phyloP scores from a whole-genome alignment of 2,329 filamentous ascomycete species.

The Lasiodiplodia citricola region DNA sequence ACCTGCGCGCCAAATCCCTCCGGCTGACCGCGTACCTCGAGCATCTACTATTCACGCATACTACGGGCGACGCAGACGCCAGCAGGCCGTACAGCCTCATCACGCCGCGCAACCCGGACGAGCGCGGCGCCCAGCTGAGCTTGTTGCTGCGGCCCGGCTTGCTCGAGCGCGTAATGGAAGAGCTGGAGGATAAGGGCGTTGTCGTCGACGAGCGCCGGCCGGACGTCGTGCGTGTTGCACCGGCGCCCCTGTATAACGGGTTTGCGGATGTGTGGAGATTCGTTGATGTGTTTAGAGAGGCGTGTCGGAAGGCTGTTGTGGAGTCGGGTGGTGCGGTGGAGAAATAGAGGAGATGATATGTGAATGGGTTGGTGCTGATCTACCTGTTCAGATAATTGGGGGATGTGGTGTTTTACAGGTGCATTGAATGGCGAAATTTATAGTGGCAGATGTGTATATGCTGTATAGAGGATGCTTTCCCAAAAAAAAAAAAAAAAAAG shows the following conservation, averaged over 20 bases:
- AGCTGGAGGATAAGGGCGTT: conserved; percentile 71
- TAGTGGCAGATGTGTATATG: no score
- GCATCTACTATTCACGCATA: conserved; percentile 59
- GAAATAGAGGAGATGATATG: not conserved
- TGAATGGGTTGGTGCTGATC: not conserved
- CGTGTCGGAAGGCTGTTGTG: conserved; percentile 15
- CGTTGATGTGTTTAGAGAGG: conserved; percentile 26
- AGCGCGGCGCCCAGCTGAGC: conserved; percentile 81
- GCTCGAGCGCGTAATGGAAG: conserved; percentile 69
- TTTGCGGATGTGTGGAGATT: conserved; percentile 75
- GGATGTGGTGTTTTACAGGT: not conserved
- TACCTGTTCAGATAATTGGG: not conserved
- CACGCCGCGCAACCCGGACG: conserved; percentile 70
- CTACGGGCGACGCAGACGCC: conserved; percentile 32
- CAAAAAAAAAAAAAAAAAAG: no score
- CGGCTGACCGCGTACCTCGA: conserved; percentile 79
- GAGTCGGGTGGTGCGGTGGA: not conserved
- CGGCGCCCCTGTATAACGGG: conserved; percentile 82
- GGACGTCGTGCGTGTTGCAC: conserved; percentile 82
- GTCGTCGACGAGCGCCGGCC: conserved; percentile 85
- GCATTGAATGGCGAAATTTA: no score
- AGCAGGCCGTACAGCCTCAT: conserved; percentile 58
- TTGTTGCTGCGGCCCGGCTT: conserved; percentile 71
- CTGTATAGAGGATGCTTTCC: no score
- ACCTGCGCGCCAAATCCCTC: conserved; percentile 73